Evolutionary conservation across 2,329 filamentous ascomycete genomes (phyloP).

Genomic region (Monosporascus ibericus): DNA sequence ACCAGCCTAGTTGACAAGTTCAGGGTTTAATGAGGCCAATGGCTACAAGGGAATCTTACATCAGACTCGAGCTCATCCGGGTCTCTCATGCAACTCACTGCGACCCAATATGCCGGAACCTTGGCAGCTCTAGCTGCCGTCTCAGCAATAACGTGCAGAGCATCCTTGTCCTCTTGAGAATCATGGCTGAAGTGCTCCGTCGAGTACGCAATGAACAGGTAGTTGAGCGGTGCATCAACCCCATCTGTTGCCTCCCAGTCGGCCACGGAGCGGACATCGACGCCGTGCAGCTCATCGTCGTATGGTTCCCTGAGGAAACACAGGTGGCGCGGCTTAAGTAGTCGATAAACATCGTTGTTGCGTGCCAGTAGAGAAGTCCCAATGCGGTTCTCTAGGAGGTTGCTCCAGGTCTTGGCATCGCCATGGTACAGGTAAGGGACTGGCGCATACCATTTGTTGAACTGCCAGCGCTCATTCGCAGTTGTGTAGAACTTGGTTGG

Average conservation of each 20-base stretch:
- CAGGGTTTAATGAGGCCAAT: neutral
- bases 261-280: conserved; percentile 3
- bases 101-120: conserved; percentile 10
- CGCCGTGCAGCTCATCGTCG: conserved; percentile 1
- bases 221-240: conserved; percentile 3
- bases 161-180: conserved; percentile 2
- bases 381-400: conserved; percentile 6
- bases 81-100: conserved; percentile 3
- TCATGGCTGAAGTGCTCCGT: conserved; percentile 7
- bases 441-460: conserved; percentile 7
- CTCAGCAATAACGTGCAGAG: conserved; percentile 9
- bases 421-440: conserved; percentile 8
- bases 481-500: neutral
- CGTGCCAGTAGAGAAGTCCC: neutral
- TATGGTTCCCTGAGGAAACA: conserved; percentile 8
- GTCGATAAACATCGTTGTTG: conserved; percentile 4
- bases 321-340: conserved; percentile 10
- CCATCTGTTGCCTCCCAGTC: conserved; percentile 9
- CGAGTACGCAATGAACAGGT: conserved; percentile 10
- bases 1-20: too few species aligned
- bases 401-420: conserved; percentile 13
- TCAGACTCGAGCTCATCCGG: neutral
- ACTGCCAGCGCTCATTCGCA: neutral
- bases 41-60: neutral
- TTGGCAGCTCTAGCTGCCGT: conserved; percentile 5